Base-by-base conservation (phyloP, 2,329 filamentous ascomycete species). In the Dactylonectria estremocensis region DNA sequence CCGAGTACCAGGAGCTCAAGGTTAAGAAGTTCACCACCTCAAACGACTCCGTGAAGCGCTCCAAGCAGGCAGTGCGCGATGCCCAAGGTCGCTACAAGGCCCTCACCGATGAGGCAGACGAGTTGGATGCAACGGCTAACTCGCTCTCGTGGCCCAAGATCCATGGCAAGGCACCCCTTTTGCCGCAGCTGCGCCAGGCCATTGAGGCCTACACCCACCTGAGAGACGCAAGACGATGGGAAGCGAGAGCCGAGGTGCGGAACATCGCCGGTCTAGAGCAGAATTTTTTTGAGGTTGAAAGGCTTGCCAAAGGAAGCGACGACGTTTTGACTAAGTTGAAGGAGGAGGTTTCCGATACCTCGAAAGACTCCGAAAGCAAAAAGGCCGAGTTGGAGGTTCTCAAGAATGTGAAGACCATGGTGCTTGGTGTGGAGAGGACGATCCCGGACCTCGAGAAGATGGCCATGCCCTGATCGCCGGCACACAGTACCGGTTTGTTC, bases 361-460 rank as follows among this genome's bases (percentile, higher is more conserved):
- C n/a, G 5, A 28, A 33, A 18, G 31, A 14, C 1, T 35, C 31
- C 10, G 18, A 22, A 11, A n/a, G 3, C 9, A 20, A 35, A 18
- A 18, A 22, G 11, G n/a, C 28, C 11, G 22, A 18, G n/a, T 16
- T 31, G 31, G n/a, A 18, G 3, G 50, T 35, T 28, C 31, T 53
- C 31, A 35, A 35, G 8, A 22, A 22, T 13, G 13, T 53, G n/a
- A 53, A 53, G 22, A 33, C 11, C 11, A 53, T 53, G 50, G n/a
- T 53, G 3, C 31, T 22, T 8, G 50, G 50, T 6, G 9, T 53
- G 31, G 50, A 53, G 50, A 35, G 28, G 11, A 53, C 50, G 2
- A 53, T 53, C 13, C 50, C 50, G 1, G 31, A 35, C 31, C 50
- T 53, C n/a, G 50, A 53, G 31, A 31, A 53, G n/a, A 53, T 53